Base-by-base conservation (phyloP, 148 eudicot genomes). In the Cornus controversa region DNA sequence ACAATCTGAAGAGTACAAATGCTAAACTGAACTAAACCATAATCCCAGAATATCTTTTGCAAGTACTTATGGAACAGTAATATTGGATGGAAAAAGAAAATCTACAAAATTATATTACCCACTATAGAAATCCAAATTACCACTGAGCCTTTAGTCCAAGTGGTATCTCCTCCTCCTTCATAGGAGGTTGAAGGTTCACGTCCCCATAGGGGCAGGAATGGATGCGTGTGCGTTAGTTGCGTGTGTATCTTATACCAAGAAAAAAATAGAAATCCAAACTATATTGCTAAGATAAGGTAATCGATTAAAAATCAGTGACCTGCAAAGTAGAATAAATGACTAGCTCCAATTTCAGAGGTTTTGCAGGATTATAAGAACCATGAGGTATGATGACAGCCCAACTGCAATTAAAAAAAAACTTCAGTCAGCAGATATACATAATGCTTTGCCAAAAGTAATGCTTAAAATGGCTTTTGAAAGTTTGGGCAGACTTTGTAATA, bases 381-480 rank as follows among this genome's bases (percentile, higher is more conserved):
- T 80, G 73, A 78, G 91, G 93, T 78, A 79, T 79, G 66, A 90
- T 82, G 4, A 82, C 93, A 65, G 70, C 88, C 93, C 91, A 90
- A 78, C 91, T 90, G 81, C 79, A 60, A 66, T 63, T 31, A 0
- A 31, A 70, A 34, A 69, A 66, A 25, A 79, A 72, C 24, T 60
- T 60, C 34, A 66, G 63, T 78, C 36, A 78, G 42, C 67, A n/a
- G 9, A n/a, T n/a, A 60, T 6, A 60, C 20, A n/a, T 60, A 60
- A 60, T n/a, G 23, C 8, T 60, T 60, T 5, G 10, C 24, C 22
- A 60, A 25, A n/a, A 60, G 57, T 50, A 50, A 50, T 16, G 4
- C 57, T 50, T 50, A 0, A 50, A 13, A 50, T 50, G 57, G 57
- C 15, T 2, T 50, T 15, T 15, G 57, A 1, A 15, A 11, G 57